Evolutionary conservation across 2,329 filamentous ascomycete genomes (phyloP).

Genomic region (Zopfia rhizophila): DNA sequence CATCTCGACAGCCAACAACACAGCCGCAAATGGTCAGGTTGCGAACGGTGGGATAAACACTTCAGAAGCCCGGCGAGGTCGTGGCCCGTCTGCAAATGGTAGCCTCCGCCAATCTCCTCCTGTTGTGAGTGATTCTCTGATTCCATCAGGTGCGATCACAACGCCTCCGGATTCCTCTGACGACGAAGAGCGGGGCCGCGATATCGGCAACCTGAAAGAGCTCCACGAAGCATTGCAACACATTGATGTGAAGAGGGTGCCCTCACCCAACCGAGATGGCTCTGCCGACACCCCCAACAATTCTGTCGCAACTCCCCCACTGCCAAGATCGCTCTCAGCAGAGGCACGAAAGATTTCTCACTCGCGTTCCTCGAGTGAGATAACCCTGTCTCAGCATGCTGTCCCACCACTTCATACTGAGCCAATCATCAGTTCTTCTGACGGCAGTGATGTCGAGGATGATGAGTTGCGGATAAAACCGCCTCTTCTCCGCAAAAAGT

Average conservation of each 20-base stretch:
- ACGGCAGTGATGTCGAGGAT: slow-evolving; percentile 66
- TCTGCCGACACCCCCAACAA: slow-evolving; percentile 29
- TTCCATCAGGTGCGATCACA: slow-evolving; percentile 85
- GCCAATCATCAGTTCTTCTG: slow-evolving; percentile 55
- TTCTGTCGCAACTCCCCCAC: slow-evolving; percentile 28
- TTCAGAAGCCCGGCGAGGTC: slow-evolving; percentile 32
- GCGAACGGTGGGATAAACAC: slow-evolving; percentile 34
- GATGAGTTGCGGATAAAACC: slow-evolving; percentile 74
- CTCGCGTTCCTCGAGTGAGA: slow-evolving; percentile 69
- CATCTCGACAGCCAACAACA: slow-evolving; percentile 44
- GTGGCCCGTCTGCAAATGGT: slow-evolving; percentile 56
- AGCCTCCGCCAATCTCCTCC: slow-evolving; percentile 85
- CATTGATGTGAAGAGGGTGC: slow-evolving; percentile 73
- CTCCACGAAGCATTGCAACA: slow-evolving; percentile 84
- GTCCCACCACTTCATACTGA: slow-evolving; percentile 56
- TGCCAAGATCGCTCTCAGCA: slow-evolving; percentile 56
- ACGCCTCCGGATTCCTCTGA: slow-evolving; percentile 94
- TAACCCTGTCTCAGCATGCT: slow-evolving; percentile 59
- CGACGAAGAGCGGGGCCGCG: slow-evolving; percentile 76
- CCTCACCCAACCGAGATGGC: slow-evolving; percentile 62
- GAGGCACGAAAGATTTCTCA: slow-evolving; percentile 70
- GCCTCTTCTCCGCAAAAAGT: slow-evolving; percentile 98
- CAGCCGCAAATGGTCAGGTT: slow-evolving; percentile 39
- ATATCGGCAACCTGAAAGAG: slow-evolving; percentile 65
- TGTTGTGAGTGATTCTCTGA: slow-evolving; percentile 78